These are phyloP conservation scores for Baorangia bicolor DNA, from an alignment of 768 basidiomycete species.

Conservation along the genomic window DNA sequence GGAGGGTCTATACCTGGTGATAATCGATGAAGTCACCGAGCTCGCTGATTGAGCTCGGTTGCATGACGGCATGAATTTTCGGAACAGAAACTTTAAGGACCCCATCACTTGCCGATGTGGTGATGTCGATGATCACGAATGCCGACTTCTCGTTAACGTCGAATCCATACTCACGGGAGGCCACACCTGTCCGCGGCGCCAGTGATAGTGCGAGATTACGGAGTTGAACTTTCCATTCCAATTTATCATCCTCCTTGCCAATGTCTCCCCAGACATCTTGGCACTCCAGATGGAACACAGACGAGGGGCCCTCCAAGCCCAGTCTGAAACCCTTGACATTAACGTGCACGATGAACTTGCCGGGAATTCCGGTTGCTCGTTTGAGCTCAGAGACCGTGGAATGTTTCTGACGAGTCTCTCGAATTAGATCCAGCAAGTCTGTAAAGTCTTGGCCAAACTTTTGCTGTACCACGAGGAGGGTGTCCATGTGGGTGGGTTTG, in stretches of 20 bases:
- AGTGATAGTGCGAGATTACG: conserved; percentile 83
- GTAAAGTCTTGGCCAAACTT: conserved; percentile 90
- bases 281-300: conserved; percentile 74
- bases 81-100: conserved; percentile 56
- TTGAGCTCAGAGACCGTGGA: conserved; percentile 8
- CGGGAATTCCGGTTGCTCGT: conserved; percentile 14
- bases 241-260: conserved; percentile 40
- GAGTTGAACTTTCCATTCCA: conserved; percentile 67
- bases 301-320: conserved; percentile 71
- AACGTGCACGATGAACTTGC: conserved; percentile 48
- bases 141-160: conserved; percentile 70
- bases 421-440: conserved; percentile 67
- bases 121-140: conserved; percentile 80
- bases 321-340: conserved; percentile 81
- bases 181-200: conserved; percentile 51
- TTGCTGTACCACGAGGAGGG: conserved; percentile 77
- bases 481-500: conserved; percentile 83
- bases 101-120: conserved; percentile 38
- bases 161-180: conserved; percentile 40
- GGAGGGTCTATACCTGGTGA: conserved; percentile 54
- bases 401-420: conserved; percentile 50
- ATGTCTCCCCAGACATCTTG: conserved; percentile 67
- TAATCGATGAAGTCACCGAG: conserved; percentile 87
- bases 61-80: conserved; percentile 91
- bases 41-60: conserved; percentile 89